These are phyloP conservation scores for Corylus heterophylla DNA, from an alignment of 306 rosid genomes.

Conservation along the genomic window DNA sequence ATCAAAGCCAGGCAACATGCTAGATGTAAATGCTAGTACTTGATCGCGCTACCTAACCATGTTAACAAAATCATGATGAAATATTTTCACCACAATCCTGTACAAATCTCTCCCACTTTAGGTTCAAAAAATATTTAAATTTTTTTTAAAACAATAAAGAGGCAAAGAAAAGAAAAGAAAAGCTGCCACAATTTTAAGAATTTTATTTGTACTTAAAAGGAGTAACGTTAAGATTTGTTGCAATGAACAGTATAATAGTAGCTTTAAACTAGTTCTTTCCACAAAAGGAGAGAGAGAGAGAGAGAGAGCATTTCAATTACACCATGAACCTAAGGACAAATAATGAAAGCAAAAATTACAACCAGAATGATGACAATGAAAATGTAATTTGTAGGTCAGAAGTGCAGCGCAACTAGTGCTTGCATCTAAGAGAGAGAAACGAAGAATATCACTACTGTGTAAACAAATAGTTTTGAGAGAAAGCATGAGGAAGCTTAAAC, in stretches of 20 bases:
- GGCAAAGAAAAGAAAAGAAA: not conserved
- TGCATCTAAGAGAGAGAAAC: not conserved
- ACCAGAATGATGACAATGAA: not conserved
- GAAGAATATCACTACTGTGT: too few species aligned
- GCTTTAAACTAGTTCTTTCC: too few species aligned
- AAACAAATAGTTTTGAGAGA: too few species aligned
- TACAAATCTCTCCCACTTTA: not conserved
- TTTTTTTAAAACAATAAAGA: not conserved
- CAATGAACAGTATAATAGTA: too few species aligned
- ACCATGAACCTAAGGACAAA: too few species aligned
- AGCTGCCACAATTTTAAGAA: too few species aligned
- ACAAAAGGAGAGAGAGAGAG: too few species aligned
- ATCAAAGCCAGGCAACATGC: slow-evolving; percentile 2
- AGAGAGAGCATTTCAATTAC: too few species aligned
- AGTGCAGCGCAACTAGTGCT: not conserved
- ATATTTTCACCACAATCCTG: not conserved
- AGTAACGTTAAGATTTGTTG: too few species aligned
- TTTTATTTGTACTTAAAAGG: too few species aligned
- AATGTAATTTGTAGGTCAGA: not conserved
- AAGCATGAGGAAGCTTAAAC: not conserved
- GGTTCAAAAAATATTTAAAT: not conserved
- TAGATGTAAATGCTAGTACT: not conserved
- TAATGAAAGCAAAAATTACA: too few species aligned
- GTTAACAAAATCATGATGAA: not conserved
- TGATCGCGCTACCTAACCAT: slow-evolving; percentile 26